Evolutionary conservation across 306 rosid genomes (phyloP).

Genomic region (Canavalia ensiformis): DNA sequence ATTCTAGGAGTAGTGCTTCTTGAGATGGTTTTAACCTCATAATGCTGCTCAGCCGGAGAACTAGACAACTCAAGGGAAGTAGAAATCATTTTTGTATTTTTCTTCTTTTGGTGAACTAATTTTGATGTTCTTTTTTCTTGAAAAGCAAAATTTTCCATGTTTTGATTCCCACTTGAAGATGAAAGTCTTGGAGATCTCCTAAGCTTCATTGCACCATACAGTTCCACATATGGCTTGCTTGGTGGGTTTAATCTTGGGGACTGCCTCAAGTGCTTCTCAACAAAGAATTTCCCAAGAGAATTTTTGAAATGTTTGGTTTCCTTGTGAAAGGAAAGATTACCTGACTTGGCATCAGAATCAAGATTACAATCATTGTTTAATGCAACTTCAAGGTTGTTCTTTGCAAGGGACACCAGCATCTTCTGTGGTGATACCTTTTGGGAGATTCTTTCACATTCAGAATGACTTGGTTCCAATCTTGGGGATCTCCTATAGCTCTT

Average conservation of each 20-base stretch:
- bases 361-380: slow-evolving; percentile 32
- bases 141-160: neutral
- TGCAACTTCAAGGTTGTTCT: slow-evolving; percentile 39
- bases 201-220: neutral
- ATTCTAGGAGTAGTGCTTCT: slow-evolving; percentile 42
- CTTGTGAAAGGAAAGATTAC: slow-evolving; percentile 39
- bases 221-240: slow-evolving; percentile 22
- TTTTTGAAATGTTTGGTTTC: slow-evolving; percentile 4
- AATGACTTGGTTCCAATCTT: slow-evolving; percentile 44
- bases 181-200: slow-evolving; percentile 61
- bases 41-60: slow-evolving; percentile 47
- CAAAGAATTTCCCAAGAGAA: slow-evolving; percentile 5
- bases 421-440: slow-evolving; percentile 33
- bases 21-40: slow-evolving; percentile 33
- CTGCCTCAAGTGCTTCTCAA: slow-evolving; percentile 46
- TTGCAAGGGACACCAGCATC: slow-evolving; percentile 37
- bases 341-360: slow-evolving; percentile 31
- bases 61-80: slow-evolving; percentile 49
- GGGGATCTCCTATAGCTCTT: slow-evolving; percentile 53
- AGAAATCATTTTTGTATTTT: slow-evolving; percentile 16
- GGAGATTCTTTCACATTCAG: slow-evolving; percentile 35
- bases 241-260: slow-evolving; percentile 44
- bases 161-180: slow-evolving; percentile 45
- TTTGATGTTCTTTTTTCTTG: slow-evolving; percentile 35
- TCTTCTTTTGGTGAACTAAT: slow-evolving; percentile 35